Conservation (phyloP, 1,284 basidiomycete species). For the Neolentinus lepideus region DNA sequence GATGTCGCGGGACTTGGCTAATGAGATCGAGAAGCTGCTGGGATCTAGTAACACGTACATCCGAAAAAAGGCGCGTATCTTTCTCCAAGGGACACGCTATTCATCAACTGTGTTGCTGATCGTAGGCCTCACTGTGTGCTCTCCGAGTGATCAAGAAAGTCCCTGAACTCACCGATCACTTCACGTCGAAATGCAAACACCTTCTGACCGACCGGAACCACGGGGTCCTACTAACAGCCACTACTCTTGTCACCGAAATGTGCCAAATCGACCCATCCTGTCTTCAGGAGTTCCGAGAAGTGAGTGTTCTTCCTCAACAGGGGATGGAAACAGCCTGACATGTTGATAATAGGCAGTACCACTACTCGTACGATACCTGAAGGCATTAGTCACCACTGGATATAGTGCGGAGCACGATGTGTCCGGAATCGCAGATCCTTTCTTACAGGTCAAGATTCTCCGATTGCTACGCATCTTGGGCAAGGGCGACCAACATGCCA, state of each 20-base stretch:
- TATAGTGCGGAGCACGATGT: constrained; percentile 99
- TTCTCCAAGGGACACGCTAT: constrained; percentile 1
- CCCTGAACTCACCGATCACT: constrained; percentile 94
- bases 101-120: constrained; percentile 4
- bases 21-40: constrained; percentile 96
- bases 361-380: constrained; percentile 91
- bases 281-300: constrained; percentile 85
- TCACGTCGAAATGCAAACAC: constrained; percentile 82
- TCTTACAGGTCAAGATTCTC: constrained; percentile 96
- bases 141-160: constrained; percentile 94
- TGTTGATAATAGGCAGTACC: constrained; percentile 70
- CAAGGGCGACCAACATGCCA: constrained; percentile 78
- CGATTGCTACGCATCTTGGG: constrained; percentile 89
- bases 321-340: constrained; percentile 5
- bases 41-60: constrained; percentile 99
- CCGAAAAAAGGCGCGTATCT: constrained; percentile 80
- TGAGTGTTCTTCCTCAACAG: constrained; percentile 27
- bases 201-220: constrained; percentile 96
- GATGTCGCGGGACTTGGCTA: constrained; percentile 94
- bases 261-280: constrained; percentile 73
- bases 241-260: constrained; percentile 96
- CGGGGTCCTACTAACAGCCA: constrained; percentile 89
- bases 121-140: constrained; percentile 92
- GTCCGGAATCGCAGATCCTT: constrained; percentile 98
- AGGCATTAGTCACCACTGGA: constrained; percentile 92